Percentiles rank a stretch among this genome's conserved stretches.
phyloP scores from a whole-genome alignment of 1,139 yeast species.

The Kodamaea alishanica region DNA sequence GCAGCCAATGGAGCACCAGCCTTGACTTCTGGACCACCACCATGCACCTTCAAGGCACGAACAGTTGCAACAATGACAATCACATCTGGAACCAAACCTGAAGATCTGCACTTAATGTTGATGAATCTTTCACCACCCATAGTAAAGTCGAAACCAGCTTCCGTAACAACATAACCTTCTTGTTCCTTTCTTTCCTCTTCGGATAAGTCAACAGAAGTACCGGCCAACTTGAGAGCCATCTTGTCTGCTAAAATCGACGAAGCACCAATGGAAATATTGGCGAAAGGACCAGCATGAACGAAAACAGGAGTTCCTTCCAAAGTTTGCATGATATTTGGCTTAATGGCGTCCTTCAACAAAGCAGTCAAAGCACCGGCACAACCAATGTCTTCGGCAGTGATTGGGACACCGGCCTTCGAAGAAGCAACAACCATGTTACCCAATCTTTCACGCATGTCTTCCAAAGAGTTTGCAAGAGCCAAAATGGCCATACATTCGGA shows the following conservation, averaged over 20 bases:
- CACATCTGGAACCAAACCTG: slow-evolving; percentile 87
- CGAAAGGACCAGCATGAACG: slow-evolving; percentile 98
- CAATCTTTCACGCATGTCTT: slow-evolving; percentile 85
- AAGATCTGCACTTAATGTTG: slow-evolving; percentile 92
- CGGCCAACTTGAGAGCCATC: slow-evolving; percentile 90
- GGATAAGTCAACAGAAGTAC: slow-evolving; percentile 51
- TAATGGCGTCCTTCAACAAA: slow-evolving; percentile 90
- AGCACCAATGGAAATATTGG: slow-evolving; percentile 96
- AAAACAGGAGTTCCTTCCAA: slow-evolving; percentile 97
- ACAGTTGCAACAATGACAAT: slow-evolving; percentile 96
- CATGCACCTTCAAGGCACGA: slow-evolving; percentile 94
- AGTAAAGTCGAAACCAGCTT: slow-evolving; percentile 98
- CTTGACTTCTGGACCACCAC: slow-evolving; percentile 97
- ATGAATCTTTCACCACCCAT: slow-evolving; percentile 99
- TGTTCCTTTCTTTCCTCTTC: slow-evolving; percentile 49
- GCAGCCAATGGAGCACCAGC: slow-evolving; percentile 91
- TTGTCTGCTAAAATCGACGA: slow-evolving; percentile 93
- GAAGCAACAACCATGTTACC: slow-evolving; percentile 92
- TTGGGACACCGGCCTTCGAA: slow-evolving; percentile 75
- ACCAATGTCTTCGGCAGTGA: slow-evolving; percentile 95
- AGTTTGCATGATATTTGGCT: slow-evolving; percentile 97
- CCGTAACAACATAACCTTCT: slow-evolving; percentile 91
- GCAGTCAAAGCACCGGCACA: slow-evolving; percentile 98
- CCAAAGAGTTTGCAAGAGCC: slow-evolving; percentile 79
- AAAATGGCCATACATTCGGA: slow-evolving; percentile 97